A percentile compares a stretch with the other conserved stretches of the same genome.
Conservation (phyloP, 2,329 filamentous ascomycete species). For the Fusarium sp. region DNA sequence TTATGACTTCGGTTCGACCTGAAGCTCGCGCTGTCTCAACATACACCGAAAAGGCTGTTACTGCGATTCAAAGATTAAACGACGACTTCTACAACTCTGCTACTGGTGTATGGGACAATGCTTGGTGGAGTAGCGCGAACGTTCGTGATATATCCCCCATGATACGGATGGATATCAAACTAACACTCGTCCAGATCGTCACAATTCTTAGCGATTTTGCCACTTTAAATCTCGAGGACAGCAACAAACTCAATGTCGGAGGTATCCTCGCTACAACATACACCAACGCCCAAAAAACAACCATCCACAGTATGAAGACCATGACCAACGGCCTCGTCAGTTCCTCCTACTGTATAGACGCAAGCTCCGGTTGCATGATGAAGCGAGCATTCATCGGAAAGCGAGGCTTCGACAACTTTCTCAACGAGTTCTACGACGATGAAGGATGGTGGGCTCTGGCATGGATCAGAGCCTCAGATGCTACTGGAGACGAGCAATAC, state of each 20-base stretch:
- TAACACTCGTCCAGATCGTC: conserved; percentile 55
- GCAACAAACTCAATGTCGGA: conserved; percentile 56
- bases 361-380: conserved; percentile 48
- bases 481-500: conserved; percentile 65
- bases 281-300: conserved; percentile 58
- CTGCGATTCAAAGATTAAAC: conserved; percentile 63
- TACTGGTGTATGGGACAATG: conserved; percentile 73
- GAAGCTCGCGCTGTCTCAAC: conserved; percentile 35
- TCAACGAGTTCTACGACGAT: conserved; percentile 70
- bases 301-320: conserved; percentile 56
- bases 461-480: conserved; percentile 69
- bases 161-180: background rate
- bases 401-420: conserved; percentile 57
- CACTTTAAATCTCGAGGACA: conserved; percentile 50
- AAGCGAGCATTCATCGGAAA: conserved; percentile 54
- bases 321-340: conserved; percentile 55
- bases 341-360: conserved; percentile 56
- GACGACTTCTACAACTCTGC: conserved; percentile 68
- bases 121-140: conserved; percentile 83
- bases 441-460: conserved; percentile 75
- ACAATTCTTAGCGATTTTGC: conserved; percentile 72
- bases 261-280: conserved; percentile 62
- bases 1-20: conserved; percentile 34
- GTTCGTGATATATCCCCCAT: conserved; percentile 36
- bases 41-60: conserved; percentile 54